Conservation (phyloP, 345 rosid genomes). For the Lepidium sativum region DNA sequence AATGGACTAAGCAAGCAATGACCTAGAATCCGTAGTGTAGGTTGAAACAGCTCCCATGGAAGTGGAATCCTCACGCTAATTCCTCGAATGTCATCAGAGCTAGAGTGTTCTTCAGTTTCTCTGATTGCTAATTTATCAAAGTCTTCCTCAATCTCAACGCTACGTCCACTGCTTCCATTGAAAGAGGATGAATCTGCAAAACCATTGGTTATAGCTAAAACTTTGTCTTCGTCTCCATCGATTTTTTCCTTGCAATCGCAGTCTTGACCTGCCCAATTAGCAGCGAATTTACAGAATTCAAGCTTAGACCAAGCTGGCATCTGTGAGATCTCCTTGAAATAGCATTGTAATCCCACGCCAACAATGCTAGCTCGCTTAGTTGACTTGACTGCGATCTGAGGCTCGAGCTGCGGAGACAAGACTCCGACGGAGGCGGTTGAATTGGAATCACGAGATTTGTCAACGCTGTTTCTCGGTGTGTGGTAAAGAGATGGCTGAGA, state of each 20-base stretch:
- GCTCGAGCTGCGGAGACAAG: conserved; percentile 61
- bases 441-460: conserved; percentile 31
- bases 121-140: conserved; percentile 35
- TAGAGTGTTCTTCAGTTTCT: conserved; percentile 16
- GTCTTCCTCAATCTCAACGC: conserved; percentile 30
- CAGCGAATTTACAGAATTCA: conserved; percentile 57
- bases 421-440: conserved; percentile 33
- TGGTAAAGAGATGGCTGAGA: conserved; percentile 91
- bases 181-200: conserved; percentile 9
- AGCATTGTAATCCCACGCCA: conserved; percentile 64
- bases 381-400: conserved; percentile 72
- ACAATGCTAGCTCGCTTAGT: conserved; percentile 65
- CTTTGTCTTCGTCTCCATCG: conserved; percentile 27
- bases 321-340: conserved; percentile 71
- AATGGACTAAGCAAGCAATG: conserved; percentile 82
- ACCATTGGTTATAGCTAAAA: conserved; percentile 16
- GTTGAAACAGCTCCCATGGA: conserved; percentile 93
- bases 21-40: conserved; percentile 62
- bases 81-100: conserved; percentile 17
- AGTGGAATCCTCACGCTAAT: conserved; percentile 71
- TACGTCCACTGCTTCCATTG: conserved; percentile 25
- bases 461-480: conserved; percentile 43
- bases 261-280: conserved; percentile 86
- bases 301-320: conserved; percentile 89
- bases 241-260: conserved; percentile 52